Conservation (phyloP, 2,329 filamentous ascomycete species). For the Cylindrodendrum hubeiense region DNA sequence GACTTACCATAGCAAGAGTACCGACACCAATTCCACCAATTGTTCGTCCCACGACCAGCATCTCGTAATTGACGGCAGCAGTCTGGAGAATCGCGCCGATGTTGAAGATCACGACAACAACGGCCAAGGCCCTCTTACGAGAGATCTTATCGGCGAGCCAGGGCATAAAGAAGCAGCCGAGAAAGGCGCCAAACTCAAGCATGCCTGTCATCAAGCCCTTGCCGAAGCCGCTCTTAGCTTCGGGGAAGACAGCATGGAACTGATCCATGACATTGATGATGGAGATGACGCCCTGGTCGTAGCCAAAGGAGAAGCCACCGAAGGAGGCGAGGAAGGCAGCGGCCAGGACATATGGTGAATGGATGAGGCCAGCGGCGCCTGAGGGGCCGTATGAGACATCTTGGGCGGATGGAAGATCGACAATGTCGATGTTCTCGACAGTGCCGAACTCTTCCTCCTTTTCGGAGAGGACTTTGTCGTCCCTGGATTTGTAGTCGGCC, state of each 20-base stretch:
- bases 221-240: conserved; percentile 37
- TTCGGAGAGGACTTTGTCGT: conserved; percentile 27
- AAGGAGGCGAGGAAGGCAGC: conserved; percentile 55
- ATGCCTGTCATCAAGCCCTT: conserved; percentile 48
- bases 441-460: conserved; percentile 24
- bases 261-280: conserved; percentile 59
- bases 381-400: conserved; percentile 21
- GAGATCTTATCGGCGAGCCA: conserved; percentile 50
- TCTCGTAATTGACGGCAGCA: conserved; percentile 59
- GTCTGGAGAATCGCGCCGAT: conserved; percentile 66
- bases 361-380: conserved; percentile 8
- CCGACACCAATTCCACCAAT: conserved; percentile 67
- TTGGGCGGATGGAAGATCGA: conserved; percentile 4
- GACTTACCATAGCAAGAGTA: conserved; percentile 59
- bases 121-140: conserved; percentile 65
- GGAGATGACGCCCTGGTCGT: conserved; percentile 50
- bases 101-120: conserved; percentile 64
- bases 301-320: conserved; percentile 45
- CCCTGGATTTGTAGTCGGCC: conserved; percentile 18
- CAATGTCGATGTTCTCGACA: conserved; percentile 24
- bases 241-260: conserved; percentile 54
- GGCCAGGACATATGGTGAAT: conserved; percentile 52
- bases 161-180: conserved; percentile 26
- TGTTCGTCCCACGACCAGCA: conserved; percentile 67
- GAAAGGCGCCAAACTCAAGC: conserved; percentile 28